A percentile compares a stretch with the other conserved stretches of the same genome.
phyloP scores from a whole-genome alignment of 2,329 filamentous ascomycete species.

The Mariannaea elegans region DNA sequence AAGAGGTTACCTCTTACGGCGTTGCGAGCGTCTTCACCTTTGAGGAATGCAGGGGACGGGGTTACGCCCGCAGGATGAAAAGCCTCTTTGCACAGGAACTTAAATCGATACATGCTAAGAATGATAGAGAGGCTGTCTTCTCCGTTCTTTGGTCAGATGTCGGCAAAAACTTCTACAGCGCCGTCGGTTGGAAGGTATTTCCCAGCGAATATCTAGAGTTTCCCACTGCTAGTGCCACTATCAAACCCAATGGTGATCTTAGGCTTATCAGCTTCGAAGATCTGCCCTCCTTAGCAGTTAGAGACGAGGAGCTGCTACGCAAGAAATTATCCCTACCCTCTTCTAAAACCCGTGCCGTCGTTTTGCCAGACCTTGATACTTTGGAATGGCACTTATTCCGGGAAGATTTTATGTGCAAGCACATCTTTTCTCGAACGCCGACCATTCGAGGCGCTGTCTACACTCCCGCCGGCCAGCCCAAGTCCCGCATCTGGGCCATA shows the following conservation, averaged over 20 bases:
- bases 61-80: constrained; percentile 83
- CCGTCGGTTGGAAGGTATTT: constrained; percentile 79
- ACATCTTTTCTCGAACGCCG: constrained; percentile 66
- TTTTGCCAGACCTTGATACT: constrained; percentile 45
- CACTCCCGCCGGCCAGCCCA: constrained; percentile 53
- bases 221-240: constrained; percentile 42
- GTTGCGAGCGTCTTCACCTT: constrained; percentile 84
- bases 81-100: constrained; percentile 64
- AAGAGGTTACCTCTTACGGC: constrained; percentile 73
- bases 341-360: constrained; percentile 44
- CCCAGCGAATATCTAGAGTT: constrained; percentile 77
- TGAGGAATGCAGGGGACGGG: constrained; percentile 70
- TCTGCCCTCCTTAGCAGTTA: constrained; percentile 67
- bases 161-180: constrained; percentile 82
- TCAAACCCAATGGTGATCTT: constrained; percentile 39
- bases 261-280: constrained; percentile 65
- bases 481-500: constrained; percentile 74
- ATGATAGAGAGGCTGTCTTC: constrained; percentile 60
- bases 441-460: constrained; percentile 76
- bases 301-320: constrained; percentile 71
- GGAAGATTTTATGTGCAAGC: constrained; percentile 78
- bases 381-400: constrained; percentile 73
- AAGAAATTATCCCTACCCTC: constrained; percentile 53
- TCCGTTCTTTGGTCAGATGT: constrained; percentile 89
- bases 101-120: constrained; percentile 34